A percentile compares a stretch with the other conserved stretches of the same genome.
phyloP scores from a whole-genome alignment of 148 eudicot species.

The Dysphania ambrosioides region DNA sequence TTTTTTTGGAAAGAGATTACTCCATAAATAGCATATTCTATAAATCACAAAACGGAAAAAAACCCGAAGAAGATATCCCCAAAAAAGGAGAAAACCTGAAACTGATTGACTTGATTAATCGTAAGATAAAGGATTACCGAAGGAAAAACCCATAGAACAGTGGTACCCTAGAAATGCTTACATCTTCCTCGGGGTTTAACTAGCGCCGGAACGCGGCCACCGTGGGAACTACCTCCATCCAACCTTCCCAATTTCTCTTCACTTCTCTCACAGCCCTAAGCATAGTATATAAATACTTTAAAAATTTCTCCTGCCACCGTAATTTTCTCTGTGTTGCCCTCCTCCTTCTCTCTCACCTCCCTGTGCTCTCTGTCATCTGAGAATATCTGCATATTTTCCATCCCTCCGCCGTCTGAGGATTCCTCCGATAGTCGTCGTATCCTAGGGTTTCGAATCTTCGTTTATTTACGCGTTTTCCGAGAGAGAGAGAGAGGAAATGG shows the following conservation, averaged over 20 bases:
- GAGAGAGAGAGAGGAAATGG: conserved; percentile 47
- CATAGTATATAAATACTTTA: too few relatives aligned
- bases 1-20: too few relatives aligned
- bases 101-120: too few relatives aligned
- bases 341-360: background rate
- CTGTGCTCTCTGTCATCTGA: background rate
- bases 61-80: too few relatives aligned
- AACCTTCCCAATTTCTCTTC: too few relatives aligned
- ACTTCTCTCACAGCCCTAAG: background rate
- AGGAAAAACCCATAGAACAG: too few relatives aligned
- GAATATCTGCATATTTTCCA: background rate
- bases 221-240: background rate
- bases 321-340: too few relatives aligned
- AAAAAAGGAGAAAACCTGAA: too few relatives aligned
- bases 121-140: too few relatives aligned
- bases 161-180: background rate
- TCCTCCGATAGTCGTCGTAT: background rate
- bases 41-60: too few relatives aligned
- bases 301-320: too few relatives aligned
- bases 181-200: background rate
- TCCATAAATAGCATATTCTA: too few relatives aligned
- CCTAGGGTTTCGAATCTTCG: conserved; percentile 12
- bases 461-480: background rate
- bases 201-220: conserved; percentile 27
- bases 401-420: background rate